phyloP scores from a whole-genome alignment of 2,329 filamentous ascomycete species.

The Cytospora leucostoma region DNA sequence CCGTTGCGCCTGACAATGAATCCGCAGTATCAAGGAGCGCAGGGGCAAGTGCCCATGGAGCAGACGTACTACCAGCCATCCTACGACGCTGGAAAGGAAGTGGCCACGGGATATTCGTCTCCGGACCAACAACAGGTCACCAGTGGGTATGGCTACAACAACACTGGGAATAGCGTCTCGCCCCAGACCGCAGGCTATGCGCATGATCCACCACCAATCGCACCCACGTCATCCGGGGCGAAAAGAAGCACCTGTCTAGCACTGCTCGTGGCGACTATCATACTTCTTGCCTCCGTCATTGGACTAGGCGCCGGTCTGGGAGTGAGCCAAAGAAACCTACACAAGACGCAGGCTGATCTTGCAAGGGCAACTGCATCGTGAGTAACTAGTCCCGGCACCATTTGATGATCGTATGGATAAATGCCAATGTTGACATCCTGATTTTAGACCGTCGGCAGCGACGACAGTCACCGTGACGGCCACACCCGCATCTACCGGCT shows the following conservation, averaged over 20 bases:
- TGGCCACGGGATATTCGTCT: background rate
- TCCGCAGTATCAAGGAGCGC: conserved; percentile 12
- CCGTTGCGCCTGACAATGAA: conserved; percentile 1
- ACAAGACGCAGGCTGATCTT: conserved; percentile 30
- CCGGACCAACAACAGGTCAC: conserved; percentile 7
- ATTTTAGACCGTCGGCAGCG: conserved; percentile 12
- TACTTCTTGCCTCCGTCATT: conserved; percentile 33
- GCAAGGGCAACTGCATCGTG: conserved; percentile 15
- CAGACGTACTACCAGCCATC: conserved; percentile 4
- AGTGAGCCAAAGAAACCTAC: conserved; percentile 33
- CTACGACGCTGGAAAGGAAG: background rate
- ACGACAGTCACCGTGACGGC: conserved; percentile 15
- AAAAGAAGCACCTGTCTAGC: conserved; percentile 30
- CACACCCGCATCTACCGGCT: conserved; percentile 17
- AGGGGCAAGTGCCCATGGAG: background rate
- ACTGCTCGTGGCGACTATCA: conserved; percentile 25
- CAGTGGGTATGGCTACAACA: background rate
- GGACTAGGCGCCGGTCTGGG: conserved; percentile 36
- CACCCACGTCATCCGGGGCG: conserved; percentile 23
- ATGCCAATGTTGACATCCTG: background rate
- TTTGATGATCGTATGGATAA: background rate
- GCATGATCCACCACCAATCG: conserved; percentile 7
- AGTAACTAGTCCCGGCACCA: background rate
- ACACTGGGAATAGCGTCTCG: background rate
- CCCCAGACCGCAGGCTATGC: conserved; percentile 2